phyloP scores from a whole-genome alignment of 1,139 yeast genomes.

The Candida sanyaensis region DNA sequence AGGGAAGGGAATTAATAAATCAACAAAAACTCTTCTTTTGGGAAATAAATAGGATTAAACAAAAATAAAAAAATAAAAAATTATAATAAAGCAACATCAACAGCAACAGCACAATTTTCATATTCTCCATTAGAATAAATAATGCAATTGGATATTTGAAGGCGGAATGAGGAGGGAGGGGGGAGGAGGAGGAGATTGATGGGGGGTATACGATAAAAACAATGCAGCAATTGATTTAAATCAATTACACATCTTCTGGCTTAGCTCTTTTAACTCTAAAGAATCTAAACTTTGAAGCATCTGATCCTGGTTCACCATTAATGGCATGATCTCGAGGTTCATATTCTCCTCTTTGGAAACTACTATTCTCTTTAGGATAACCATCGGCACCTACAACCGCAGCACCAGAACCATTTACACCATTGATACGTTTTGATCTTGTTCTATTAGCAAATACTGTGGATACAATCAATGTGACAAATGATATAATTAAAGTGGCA shows the following conservation, averaged over 20 bases:
- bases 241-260: constrained; percentile 11
- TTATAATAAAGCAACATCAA: too few relatives aligned
- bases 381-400: constrained; percentile 7
- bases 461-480: constrained; percentile 10
- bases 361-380: constrained; percentile 3
- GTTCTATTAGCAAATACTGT: constrained; percentile 7
- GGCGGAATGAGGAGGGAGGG: too few relatives aligned
- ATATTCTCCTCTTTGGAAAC: constrained; percentile 2
- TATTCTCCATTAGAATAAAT: not conserved
- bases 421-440: constrained; percentile 1
- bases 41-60: not conserved
- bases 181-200: too few relatives aligned
- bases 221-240: not conserved
- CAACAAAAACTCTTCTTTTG: not conserved
- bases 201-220: not conserved
- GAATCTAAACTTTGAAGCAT: constrained; percentile 17
- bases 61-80: too few relatives aligned
- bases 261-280: constrained; percentile 17
- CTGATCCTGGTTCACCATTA: constrained; percentile 5
- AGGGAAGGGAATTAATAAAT: not conserved
- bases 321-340: not conserved
- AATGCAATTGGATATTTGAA: not conserved
- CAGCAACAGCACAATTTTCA: not conserved
- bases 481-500: constrained; percentile 14
- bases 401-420: constrained; percentile 1